Percentiles rank a stretch among this genome's conserved stretches.
phyloP scores from a whole-genome alignment of 345 rosid genomes.

The Aurinia saxatilis region DNA sequence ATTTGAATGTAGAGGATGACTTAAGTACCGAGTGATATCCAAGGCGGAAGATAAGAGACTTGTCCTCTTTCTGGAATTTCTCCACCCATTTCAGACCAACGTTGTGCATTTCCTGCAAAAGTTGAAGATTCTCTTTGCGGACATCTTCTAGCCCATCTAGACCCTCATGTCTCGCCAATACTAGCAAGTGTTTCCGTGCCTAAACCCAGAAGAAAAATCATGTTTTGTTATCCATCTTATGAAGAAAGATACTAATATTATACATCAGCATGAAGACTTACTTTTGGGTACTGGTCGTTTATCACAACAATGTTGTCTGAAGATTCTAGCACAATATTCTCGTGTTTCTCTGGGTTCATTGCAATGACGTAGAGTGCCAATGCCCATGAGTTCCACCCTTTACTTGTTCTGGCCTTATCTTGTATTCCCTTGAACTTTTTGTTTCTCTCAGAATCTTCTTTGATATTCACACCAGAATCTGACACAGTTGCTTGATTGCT shows the following conservation, averaged over 20 bases:
- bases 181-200: conserved; percentile 76
- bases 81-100: conserved; percentile 74
- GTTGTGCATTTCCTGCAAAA: conserved; percentile 53
- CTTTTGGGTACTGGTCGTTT: conserved; percentile 85
- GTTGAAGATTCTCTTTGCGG: conserved; percentile 48
- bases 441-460: conserved; percentile 45
- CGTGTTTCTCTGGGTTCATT: conserved; percentile 65
- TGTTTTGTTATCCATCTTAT: neutral
- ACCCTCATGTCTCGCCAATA: conserved; percentile 51
- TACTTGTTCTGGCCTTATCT: conserved; percentile 26
- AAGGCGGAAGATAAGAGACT: conserved; percentile 70
- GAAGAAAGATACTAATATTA: neutral
- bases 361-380: conserved; percentile 68
- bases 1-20: neutral
- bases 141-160: conserved; percentile 68
- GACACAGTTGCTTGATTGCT: conserved; percentile 16
- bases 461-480: conserved; percentile 31
- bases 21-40: conserved; percentile 83
- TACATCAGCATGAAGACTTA: conserved; percentile 12
- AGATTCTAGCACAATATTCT: conserved; percentile 51
- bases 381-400: conserved; percentile 71
- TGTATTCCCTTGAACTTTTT: conserved; percentile 49
- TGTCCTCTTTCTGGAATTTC: conserved; percentile 61
- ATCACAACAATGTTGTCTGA: conserved; percentile 56
- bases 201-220: neutral